Evolutionary conservation across 1,139 yeast genomes (phyloP), one percentile per base, ranked within the genome.

Genomic region (Pichia inconspicua): DNA sequence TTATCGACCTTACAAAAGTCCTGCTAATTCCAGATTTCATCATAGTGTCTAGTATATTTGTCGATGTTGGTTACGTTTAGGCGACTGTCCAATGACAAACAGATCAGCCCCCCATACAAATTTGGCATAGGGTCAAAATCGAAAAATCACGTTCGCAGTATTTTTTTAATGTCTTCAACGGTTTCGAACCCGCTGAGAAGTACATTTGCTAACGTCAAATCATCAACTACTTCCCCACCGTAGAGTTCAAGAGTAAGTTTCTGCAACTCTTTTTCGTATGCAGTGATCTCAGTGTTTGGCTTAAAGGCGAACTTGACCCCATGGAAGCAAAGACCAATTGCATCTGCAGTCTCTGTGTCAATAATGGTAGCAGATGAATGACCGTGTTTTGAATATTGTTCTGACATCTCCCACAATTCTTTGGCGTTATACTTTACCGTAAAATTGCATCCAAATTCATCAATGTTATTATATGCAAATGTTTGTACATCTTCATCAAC

Each of bases 401-500:
- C 31, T 27, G 52, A 46, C 19, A 32, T 37, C 22, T 40, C 1
- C 78, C 79, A 10, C 66, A 69, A 48, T 61, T 69, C 27, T 68
- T 56, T 17, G 47, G 53, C 31, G 72, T 65, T 42, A 66, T 60
- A n/a, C 55, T 62, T 25, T 46, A 49, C 27, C 60, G 42, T 63
- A 52, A 64, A 74, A 53, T 87, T 80, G 60, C 80, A 84, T 0
- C 85, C 85, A 59, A 54, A 77, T 17, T 52, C 53, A 58, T 83
- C 88, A 0, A 71, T 69, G 41, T 71, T 66, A 12, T 48, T 43
- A 3, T 37, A 25, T 8, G 68, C 61, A 2, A 48, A 30, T 6
- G 49, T 45, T 38, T 49, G 31, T 31, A 73, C 48, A 0, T 48
- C 53, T 15, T 60, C 53, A 4, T 70, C 66, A 2, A 67, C 75